Evolutionary conservation across 352 stramenopile species (phyloP).

Genomic region (Phytophthora fragariaefolia): DNA sequence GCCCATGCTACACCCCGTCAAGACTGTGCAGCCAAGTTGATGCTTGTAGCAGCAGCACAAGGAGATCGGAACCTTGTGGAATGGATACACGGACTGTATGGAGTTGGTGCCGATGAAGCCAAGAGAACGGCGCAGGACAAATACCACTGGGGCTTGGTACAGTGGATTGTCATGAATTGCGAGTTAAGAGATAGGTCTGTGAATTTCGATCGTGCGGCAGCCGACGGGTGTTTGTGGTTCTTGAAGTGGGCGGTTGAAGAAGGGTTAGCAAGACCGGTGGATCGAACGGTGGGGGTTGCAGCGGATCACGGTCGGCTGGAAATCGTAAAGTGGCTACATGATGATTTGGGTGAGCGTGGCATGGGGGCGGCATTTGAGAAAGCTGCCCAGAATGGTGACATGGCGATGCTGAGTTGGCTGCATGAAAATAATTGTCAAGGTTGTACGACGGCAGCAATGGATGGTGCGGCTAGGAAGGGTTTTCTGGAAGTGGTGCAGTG

Average conservation of each 20-base stretch:
- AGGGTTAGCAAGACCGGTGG: neutral
- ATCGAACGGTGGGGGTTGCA: conserved; percentile 23
- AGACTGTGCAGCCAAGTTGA: conserved; percentile 21
- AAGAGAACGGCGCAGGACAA: conserved; percentile 17
- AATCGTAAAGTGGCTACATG: conserved; percentile 19
- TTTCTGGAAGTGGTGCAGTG: conserved; percentile 29
- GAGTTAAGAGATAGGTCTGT: conserved; percentile 20
- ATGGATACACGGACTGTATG: conserved; percentile 13
- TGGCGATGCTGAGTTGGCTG: conserved; percentile 26
- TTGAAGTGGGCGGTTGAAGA: conserved; percentile 14
- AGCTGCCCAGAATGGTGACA: conserved; percentile 15
- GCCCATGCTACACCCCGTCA: conserved; percentile 1
- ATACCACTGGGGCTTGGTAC: conserved; percentile 10
- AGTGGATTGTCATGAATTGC: conserved; percentile 21
- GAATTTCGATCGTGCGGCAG: conserved; percentile 20
- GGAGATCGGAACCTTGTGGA: conserved; percentile 12
- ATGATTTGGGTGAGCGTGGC: conserved; percentile 7
- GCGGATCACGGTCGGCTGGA: conserved; percentile 20
- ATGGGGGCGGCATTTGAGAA: conserved; percentile 22
- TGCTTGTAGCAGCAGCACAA: conserved; percentile 15
- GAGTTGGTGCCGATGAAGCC: conserved; percentile 6
- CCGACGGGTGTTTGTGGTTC: conserved; percentile 22
- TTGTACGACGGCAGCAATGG: conserved; percentile 26
- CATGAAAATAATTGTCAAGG: conserved; percentile 27
- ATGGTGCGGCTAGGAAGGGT: conserved; percentile 26